Base-by-base conservation (phyloP, 2,329 filamentous ascomycete species). In the Scedosporium aurantiacum region DNA sequence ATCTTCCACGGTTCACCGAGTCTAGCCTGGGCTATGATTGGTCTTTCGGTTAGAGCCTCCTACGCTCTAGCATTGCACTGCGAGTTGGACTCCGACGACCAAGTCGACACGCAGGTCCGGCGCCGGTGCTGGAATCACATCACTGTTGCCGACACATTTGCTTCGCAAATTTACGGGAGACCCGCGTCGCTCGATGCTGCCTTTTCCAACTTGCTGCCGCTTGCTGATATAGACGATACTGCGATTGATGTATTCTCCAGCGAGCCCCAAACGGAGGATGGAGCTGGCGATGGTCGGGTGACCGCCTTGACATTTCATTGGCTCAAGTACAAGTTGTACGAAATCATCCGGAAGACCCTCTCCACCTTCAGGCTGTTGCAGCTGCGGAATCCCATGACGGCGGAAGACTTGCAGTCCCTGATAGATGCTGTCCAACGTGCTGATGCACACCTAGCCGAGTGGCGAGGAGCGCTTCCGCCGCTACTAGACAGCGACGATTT, bases 51-150 rank as follows among this genome's bases (percentile, higher is more conserved):
- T n/a, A 62, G 65, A 12, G 63, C 64, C 1, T 62, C 65, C 3
- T 65, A 66, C 28, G 64, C 63, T 12, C 60, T 65, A 8, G 62
- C 62, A 16, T 50, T 66, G 14, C 65, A 66, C 60, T 66, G 65
- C 60, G 62, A 58, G n/a, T 43, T 57, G 18, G 47, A 55, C 43
- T 59, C 58, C 14, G 60, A 62, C 3, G 63, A 61, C 14, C 27
- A 60, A 14, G 50, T 65, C 18, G 56, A 61, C n/a, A 60, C 58
- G 7, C 67, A 71, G 61, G 64, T 70, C 40, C 65, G 69, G 8
- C 65, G 66, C n/a, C 66, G 70, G 2, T 69, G 66, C 45, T 71
- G 70, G 70, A 70, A 69, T 50, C 68, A 71, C 45, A 56, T 69
- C 57, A 67, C 66, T 8, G 66, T 70, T 1, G 61, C 64, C 7